These are phyloP conservation scores for Coemansia sp. DNA, from an alignment of 192 early-diverging fungal genomes.

Conservation along the genomic window DNA sequence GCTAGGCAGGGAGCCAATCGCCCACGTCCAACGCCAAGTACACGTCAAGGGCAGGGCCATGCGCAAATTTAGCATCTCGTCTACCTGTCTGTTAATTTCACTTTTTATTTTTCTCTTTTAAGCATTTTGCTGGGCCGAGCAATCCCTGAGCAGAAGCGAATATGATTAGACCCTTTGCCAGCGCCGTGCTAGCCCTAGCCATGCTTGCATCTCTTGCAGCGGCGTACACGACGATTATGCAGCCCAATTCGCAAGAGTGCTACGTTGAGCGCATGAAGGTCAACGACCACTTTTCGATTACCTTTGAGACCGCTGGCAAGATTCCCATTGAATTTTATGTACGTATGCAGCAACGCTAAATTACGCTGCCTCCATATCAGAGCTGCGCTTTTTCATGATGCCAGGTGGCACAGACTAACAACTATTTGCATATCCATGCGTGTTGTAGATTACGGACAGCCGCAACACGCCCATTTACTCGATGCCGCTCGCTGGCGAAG, in stretches of 20 bases:
- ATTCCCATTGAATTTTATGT: conserved; percentile 44
- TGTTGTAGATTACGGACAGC: conserved; percentile 32
- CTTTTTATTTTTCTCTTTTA: not conserved
- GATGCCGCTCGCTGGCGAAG: conserved; percentile 47
- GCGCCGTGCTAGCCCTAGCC: conserved; percentile 20
- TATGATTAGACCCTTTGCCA: conserved; percentile 35
- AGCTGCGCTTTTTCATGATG: not conserved
- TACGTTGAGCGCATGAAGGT: conserved; percentile 51
- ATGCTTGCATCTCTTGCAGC: conserved; percentile 33
- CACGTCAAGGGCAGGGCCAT: not conserved
- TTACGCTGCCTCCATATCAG: not conserved
- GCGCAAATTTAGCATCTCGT: not conserved
- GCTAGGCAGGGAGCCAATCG: not conserved
- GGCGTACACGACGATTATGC: conserved; percentile 53
- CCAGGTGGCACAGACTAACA: not conserved
- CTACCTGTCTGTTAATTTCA: not conserved
- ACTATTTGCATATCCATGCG: not conserved
- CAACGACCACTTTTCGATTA: conserved; percentile 43
- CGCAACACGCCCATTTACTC: conserved; percentile 30
- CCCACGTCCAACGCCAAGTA: not conserved
- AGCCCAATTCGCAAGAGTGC: conserved; percentile 42
- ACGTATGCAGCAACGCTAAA: not conserved
- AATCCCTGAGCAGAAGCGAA: not conserved
- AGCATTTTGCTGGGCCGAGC: not conserved
- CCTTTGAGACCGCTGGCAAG: conserved; percentile 50